phyloP scores from a whole-genome alignment of 768 basidiomycete genomes.

The Neoboletus magnificus region DNA sequence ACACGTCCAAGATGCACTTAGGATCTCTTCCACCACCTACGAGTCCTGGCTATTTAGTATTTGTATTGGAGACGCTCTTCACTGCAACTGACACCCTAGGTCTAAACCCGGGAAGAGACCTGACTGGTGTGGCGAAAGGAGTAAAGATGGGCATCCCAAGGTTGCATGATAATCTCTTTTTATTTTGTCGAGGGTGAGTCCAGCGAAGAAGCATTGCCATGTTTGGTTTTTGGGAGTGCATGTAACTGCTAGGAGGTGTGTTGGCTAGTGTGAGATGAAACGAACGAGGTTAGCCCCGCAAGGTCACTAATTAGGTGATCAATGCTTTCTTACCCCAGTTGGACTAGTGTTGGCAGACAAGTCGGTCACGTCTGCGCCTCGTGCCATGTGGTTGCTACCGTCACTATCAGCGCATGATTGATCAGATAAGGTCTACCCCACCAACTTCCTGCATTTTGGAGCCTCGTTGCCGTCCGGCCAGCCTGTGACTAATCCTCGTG shows the following conservation, averaged over 20 bases:
- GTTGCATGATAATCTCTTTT: constrained; percentile 8
- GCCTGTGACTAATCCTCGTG: background rate
- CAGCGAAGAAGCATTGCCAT: background rate
- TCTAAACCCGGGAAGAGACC: background rate
- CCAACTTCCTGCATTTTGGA: background rate
- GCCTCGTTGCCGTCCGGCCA: background rate
- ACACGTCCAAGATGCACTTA: background rate
- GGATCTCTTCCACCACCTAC: background rate
- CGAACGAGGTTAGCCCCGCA: background rate
- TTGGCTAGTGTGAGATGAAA: background rate
- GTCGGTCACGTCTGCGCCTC: background rate
- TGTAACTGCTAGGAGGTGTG: background rate
- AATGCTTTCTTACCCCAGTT: background rate
- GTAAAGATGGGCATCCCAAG: background rate
- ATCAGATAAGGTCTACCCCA: background rate
- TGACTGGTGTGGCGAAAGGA: background rate
- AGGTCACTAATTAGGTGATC: background rate
- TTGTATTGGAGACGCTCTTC: background rate
- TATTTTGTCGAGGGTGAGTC: constrained; percentile 12
- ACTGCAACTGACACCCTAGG: background rate
- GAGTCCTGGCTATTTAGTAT: background rate
- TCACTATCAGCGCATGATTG: background rate
- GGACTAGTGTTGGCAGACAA: background rate
- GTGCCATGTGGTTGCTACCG: background rate
- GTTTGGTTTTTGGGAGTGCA: background rate